A percentile compares a stretch with the other conserved stretches of the same genome.
Conservation (phyloP, 1,284 basidiomycete species). For the Fomitopsis schrenkii region DNA sequence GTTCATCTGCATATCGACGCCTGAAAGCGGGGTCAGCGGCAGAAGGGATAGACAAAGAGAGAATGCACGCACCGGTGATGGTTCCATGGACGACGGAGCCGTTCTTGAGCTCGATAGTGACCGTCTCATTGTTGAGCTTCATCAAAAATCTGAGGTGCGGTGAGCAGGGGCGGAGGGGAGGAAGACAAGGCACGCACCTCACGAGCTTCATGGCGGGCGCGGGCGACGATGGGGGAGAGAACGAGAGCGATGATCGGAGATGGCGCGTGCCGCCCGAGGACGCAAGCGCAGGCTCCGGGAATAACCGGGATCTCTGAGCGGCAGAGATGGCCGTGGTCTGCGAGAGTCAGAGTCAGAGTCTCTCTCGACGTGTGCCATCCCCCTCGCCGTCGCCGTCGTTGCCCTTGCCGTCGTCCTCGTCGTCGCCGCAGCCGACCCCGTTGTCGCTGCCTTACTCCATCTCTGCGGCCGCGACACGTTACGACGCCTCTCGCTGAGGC, state of each 20-base stretch:
- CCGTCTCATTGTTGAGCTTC: constrained; percentile 99
- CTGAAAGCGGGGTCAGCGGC: constrained; percentile 34
- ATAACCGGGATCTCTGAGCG: too few species aligned
- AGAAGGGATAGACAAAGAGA: not conserved
- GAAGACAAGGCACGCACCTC: constrained; percentile 30
- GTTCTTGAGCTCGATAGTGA: constrained; percentile 98
- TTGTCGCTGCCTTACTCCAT: not conserved
- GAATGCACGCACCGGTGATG: constrained; percentile 76
- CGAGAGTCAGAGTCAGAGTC: too few species aligned
- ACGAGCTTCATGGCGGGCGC: constrained; percentile 46
- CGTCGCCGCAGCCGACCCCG: not conserved
- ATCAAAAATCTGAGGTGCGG: constrained; percentile 79
- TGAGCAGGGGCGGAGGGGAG: constrained; percentile 1
- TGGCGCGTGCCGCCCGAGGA: too few species aligned
- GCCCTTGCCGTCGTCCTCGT: not conserved
- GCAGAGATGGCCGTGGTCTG: too few species aligned
- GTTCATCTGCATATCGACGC: constrained; percentile 97
- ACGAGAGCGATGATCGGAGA: not conserved
- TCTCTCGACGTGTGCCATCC: too few species aligned
- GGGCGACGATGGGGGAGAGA: not conserved
- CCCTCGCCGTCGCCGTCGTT: not conserved
- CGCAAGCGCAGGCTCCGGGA: too few species aligned
- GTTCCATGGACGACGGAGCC: constrained; percentile 95
- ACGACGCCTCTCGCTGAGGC: not conserved
- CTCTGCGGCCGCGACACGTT: not conserved